Percentiles rank a stretch among this genome's conserved stretches.
Conservation (phyloP, 129 eudicot species). For the Flaveria sonorensis region DNA sequence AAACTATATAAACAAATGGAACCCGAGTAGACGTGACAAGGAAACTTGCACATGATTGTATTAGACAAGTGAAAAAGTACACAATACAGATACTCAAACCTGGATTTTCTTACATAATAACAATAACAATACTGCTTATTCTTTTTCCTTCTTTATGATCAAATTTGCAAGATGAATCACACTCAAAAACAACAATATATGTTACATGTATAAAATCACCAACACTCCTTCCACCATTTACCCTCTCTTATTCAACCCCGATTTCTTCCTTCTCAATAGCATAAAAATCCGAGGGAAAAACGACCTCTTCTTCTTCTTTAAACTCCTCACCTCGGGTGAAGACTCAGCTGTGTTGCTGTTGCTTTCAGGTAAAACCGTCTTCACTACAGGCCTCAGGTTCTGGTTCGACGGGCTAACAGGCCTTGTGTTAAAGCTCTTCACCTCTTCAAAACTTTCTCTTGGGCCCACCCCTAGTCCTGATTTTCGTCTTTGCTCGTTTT, state of each 20-base stretch:
- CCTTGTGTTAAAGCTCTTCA: conserved; percentile 33
- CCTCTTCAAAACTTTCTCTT: conserved; percentile 55
- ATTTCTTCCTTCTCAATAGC: conserved; percentile 66
- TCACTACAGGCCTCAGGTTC: conserved; percentile 35
- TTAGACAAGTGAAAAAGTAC: conserved; percentile 10
- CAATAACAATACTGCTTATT: conserved; percentile 17
- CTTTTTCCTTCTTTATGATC: conserved; percentile 25
- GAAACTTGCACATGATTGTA: not conserved
- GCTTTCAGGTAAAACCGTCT: conserved; percentile 38
- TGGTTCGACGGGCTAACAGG: conserved; percentile 36
- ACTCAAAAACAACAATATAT: conserved; percentile 32
- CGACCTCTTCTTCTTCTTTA: conserved; percentile 69
- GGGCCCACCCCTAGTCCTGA: conserved; percentile 51
- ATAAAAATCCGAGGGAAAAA: conserved; percentile 70
- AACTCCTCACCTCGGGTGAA: conserved; percentile 48
- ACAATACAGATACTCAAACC: conserved; percentile 27
- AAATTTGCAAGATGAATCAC: conserved; percentile 31
- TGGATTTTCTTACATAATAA: conserved; percentile 20
- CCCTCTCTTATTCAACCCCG: conserved; percentile 36
- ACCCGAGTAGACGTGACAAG: conserved; percentile 2
- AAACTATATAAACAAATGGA: not conserved
- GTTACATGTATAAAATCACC: conserved; percentile 31
- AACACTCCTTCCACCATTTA: conserved; percentile 14
- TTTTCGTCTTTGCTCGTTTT: conserved; percentile 72
- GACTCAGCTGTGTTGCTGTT: conserved; percentile 55